Evolutionary conservation across 345 rosid genomes (phyloP).

Genomic region (Sonneratia caseolaris): DNA sequence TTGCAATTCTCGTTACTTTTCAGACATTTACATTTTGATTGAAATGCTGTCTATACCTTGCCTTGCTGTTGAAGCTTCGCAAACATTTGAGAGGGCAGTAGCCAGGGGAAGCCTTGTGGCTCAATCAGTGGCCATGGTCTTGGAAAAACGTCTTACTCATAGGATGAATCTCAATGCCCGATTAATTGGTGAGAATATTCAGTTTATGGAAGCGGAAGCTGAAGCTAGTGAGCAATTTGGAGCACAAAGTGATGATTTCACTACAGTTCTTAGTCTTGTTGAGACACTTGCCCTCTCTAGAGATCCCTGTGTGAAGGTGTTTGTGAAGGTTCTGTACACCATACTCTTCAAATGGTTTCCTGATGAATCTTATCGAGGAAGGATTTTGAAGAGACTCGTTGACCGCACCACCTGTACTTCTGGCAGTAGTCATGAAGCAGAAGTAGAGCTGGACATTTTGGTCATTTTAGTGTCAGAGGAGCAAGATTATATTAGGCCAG

Average conservation of each 20-base stretch:
- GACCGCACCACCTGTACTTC: conserved; percentile 67
- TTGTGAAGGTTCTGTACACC: conserved; percentile 76
- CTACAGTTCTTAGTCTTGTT: conserved; percentile 74
- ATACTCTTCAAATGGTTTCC: conserved; percentile 79
- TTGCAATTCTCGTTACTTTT: conserved; percentile 42
- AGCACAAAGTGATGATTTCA: conserved; percentile 60
- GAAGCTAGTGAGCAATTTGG: conserved; percentile 55
- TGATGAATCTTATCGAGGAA: conserved; percentile 62
- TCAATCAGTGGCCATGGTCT: conserved; percentile 69
- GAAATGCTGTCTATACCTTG: conserved; percentile 90
- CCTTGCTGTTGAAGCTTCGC: conserved; percentile 82
- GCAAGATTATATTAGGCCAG: conserved; percentile 61
- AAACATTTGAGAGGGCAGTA: conserved; percentile 88
- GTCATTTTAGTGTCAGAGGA: conserved; percentile 72
- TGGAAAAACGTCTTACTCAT: conserved; percentile 68
- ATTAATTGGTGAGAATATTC: conserved; percentile 42
- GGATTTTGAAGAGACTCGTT: conserved; percentile 82
- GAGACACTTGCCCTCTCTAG: conserved; percentile 77
- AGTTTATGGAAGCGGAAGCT: conserved; percentile 54
- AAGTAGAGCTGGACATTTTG: conserved; percentile 74
- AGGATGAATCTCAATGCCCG: conserved; percentile 39
- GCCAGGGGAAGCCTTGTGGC: conserved; percentile 73
- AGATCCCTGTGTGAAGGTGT: conserved; percentile 62
- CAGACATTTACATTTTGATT: conserved; percentile 73
- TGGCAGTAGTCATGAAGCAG: conserved; percentile 50